Percentiles rank a stretch among this genome's conserved stretches.
phyloP scores from a whole-genome alignment of 495 filamentous ascomycete species.

The Sordaria brevicollis region DNA sequence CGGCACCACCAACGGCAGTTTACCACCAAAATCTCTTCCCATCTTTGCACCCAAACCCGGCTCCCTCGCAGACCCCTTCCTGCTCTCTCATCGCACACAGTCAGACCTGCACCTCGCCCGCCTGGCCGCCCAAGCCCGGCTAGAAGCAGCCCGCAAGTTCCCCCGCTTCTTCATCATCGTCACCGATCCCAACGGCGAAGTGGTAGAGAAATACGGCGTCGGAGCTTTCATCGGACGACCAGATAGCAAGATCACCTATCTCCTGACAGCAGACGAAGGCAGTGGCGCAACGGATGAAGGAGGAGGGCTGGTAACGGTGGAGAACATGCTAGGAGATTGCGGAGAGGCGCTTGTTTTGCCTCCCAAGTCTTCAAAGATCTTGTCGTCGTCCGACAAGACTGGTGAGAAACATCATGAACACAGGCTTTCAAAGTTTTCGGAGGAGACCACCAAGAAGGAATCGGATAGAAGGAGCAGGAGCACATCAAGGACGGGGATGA shows the following conservation, averaged over 20 bases:
- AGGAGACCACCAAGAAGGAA: conserved; percentile 5
- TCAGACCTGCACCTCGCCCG: conserved; percentile 42
- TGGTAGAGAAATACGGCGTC: conserved; percentile 37
- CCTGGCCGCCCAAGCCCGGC: conserved; percentile 43
- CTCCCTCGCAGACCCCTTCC: conserved; percentile 11
- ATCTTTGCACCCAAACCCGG: conserved; percentile 29
- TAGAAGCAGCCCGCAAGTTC: conserved; percentile 42
- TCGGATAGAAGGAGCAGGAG: conserved; percentile 8
- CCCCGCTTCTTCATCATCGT: conserved; percentile 44
- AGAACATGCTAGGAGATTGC: conserved; percentile 36
- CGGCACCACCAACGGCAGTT: background rate
- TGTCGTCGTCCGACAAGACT: background rate
- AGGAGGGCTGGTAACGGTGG: conserved; percentile 43
- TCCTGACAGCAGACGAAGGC: conserved; percentile 41
- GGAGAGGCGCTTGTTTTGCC: conserved; percentile 27
- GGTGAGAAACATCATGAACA: background rate
- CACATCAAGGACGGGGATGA: conserved; percentile 13
- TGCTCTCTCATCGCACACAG: conserved; percentile 20
- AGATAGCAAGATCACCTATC: conserved; percentile 47
- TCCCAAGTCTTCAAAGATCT: background rate
- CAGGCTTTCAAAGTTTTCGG: background rate
- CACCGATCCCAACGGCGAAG: conserved; percentile 38
- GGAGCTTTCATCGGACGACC: conserved; percentile 49
- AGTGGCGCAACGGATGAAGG: conserved; percentile 41
- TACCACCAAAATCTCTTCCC: conserved; percentile 27